phyloP scores from a whole-genome alignment of 208 protist genomes.

The Acanthamoeba quina region DNA sequence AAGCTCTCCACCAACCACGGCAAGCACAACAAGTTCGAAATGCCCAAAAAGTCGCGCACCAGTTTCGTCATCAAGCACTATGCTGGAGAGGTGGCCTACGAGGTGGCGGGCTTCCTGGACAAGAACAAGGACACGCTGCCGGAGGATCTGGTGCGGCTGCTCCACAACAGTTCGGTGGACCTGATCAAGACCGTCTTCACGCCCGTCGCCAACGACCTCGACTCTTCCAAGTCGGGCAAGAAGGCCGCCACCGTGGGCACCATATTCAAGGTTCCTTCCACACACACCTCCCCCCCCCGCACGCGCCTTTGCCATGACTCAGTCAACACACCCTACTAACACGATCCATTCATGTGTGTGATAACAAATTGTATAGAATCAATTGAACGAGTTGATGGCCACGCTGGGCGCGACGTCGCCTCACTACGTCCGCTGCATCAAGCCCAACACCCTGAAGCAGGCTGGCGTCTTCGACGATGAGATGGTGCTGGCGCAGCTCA shows the following conservation, averaged over 20 bases:
- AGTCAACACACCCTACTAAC: background rate
- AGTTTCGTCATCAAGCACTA: constrained; percentile 89
- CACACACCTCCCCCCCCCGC: too few relatives aligned
- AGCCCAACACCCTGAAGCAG: constrained; percentile 86
- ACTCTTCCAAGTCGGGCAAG: background rate
- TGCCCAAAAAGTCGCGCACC: constrained; percentile 72
- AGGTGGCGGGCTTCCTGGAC: constrained; percentile 85
- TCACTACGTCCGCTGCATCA: constrained; percentile 91
- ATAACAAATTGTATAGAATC: constrained; percentile 57
- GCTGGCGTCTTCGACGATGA: constrained; percentile 47
- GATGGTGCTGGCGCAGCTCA: constrained; percentile 48
- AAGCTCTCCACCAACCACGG: constrained; percentile 82
- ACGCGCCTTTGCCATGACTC: background rate
- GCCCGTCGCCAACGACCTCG: background rate
- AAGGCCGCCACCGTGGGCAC: constrained; percentile 57
- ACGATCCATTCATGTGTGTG: background rate
- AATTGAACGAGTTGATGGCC: constrained; percentile 85
- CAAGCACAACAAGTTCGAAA: constrained; percentile 79
- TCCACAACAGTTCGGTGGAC: background rate
- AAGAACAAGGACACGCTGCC: constrained; percentile 90
- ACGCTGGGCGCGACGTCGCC: constrained; percentile 83
- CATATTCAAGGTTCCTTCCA: constrained; percentile 30
- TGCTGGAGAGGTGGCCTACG: constrained; percentile 89
- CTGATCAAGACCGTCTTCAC: constrained; percentile 29
- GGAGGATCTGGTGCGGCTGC: constrained; percentile 78